Conservation (phyloP, 106 monocot genomes). For the Apostasia shenzhenica region DNA sequence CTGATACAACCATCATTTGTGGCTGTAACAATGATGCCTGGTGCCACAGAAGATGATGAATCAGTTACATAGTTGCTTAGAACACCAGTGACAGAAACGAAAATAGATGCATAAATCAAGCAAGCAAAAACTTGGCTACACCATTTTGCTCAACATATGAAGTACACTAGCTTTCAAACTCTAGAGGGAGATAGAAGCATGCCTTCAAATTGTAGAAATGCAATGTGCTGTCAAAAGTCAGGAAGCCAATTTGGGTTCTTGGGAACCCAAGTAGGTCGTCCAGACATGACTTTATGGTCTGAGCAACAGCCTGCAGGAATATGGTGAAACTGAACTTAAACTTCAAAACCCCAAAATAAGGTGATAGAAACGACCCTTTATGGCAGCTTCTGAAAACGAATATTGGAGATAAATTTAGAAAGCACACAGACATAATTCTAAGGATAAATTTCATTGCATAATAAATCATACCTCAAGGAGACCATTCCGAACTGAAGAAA, state of each 20-base stretch:
- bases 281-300: conserved; percentile 93
- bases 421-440: not conserved
- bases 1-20: conserved; percentile 95
- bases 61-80: not conserved
- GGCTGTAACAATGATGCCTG: conserved; percentile 96
- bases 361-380: not conserved
- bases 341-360: not conserved
- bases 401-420: not conserved
- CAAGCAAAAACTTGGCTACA: not conserved
- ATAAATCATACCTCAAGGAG: conserved; percentile 75
- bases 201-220: conserved; percentile 98
- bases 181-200: conserved; percentile 10
- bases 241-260: conserved; percentile 93
- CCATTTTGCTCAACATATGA: conserved; percentile 2
- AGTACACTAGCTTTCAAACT: not conserved
- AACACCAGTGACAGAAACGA: not conserved
- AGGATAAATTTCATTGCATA: not conserved
- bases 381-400: no score
- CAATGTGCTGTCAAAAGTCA: conserved; percentile 93
- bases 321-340: not conserved
- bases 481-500: conserved; percentile 59
- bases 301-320: conserved; percentile 65
- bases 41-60: conserved; percentile 23
- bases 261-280: conserved; percentile 82
- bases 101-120: not conserved